phyloP scores from a whole-genome alignment of 176 grass and related monocot species.

The barley (Hordeum vulgare) region DNA sequence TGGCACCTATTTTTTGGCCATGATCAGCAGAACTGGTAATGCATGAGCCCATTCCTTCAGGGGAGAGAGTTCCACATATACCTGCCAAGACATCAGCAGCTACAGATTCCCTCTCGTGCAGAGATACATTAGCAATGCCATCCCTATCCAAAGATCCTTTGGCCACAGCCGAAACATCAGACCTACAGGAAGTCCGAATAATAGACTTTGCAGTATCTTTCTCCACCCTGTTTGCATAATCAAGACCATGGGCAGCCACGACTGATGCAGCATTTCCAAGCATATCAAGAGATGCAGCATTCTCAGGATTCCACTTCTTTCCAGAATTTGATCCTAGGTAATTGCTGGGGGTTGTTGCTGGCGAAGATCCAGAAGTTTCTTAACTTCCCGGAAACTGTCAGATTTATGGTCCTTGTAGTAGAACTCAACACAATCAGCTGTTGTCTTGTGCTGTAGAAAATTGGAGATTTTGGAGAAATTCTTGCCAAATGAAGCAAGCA shows the following conservation, averaged over 20 bases:
- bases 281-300: slow-evolving; percentile 61
- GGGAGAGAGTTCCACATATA: slow-evolving; percentile 58
- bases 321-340: no score
- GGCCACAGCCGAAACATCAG: slow-evolving; percentile 10
- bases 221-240: slow-evolving; percentile 23
- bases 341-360: slow-evolving; percentile 64
- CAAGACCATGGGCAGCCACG: slow-evolving; percentile 48
- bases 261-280: slow-evolving; percentile 46
- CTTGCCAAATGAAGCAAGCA: slow-evolving; percentile 84
- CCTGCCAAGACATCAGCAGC: slow-evolving; percentile 65
- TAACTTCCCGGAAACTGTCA: slow-evolving; percentile 87
- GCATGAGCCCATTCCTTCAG: slow-evolving; percentile 82
- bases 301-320: slow-evolving; percentile 72
- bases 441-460: slow-evolving; percentile 81
- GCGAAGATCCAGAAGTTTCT: slow-evolving; percentile 64
- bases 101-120: no score
- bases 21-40: slow-evolving; percentile 67
- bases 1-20: slow-evolving; percentile 33
- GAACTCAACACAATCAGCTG: slow-evolving; percentile 94
- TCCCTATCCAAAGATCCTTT: no score
- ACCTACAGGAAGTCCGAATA: slow-evolving; percentile 8
- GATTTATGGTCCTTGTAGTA: slow-evolving; percentile 99
- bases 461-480: slow-evolving; percentile 85
- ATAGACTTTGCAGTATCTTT: slow-evolving; percentile 28
- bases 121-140: no score